Conservation (phyloP, 2,329 filamentous ascomycete genomes). For the Aureobasidium pullulans region DNA sequence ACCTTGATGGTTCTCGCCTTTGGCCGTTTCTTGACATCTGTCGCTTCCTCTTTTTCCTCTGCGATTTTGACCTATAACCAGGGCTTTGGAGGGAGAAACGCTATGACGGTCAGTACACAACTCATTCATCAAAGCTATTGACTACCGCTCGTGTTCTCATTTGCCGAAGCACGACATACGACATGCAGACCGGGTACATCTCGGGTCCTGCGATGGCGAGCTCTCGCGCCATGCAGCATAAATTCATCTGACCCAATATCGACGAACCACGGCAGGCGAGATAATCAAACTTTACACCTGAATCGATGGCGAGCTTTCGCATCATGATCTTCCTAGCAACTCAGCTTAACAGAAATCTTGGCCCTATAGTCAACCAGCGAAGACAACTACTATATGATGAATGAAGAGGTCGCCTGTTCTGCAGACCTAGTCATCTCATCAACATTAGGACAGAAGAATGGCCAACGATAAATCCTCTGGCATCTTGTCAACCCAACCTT, state of each 20-base stretch:
- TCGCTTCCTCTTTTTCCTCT: no score
- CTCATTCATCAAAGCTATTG: no score
- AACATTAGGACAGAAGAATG: background rate
- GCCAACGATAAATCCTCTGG: background rate
- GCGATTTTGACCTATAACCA: no score
- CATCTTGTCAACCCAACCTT: background rate
- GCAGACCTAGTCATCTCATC: background rate
- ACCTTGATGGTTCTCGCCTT: no score
- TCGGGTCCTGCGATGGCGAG: background rate
- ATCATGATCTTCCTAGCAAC: background rate
- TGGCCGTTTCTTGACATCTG: no score
- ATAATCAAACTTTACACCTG: background rate
- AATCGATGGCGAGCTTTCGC: conserved; percentile 1
- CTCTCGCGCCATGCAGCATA: background rate
- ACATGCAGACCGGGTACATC: background rate
- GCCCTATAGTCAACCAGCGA: background rate
- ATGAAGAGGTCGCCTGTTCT: background rate
- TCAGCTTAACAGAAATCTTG: background rate
- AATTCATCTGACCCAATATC: background rate
- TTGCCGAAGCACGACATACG: no score
- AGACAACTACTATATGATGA: background rate
- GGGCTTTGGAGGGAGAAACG: no score
- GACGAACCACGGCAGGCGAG: background rate
- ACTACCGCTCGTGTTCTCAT: no score
- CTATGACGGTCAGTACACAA: no score